phyloP scores from a whole-genome alignment of 345 rosid genomes.

The Angophora floribunda region DNA sequence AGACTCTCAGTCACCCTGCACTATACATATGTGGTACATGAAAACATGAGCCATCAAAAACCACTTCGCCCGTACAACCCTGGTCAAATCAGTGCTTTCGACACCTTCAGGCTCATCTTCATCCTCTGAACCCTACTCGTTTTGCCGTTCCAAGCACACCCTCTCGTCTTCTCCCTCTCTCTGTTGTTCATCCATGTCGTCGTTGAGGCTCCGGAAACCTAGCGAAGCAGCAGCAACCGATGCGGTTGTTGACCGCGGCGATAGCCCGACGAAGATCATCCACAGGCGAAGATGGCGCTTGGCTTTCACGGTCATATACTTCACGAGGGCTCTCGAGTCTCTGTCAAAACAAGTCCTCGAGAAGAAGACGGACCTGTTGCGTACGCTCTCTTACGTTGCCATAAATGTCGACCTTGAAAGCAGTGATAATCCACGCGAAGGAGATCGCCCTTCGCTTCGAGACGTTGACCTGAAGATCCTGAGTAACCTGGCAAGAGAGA shows the following conservation, averaged over 20 bases:
- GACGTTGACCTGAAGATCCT: not conserved
- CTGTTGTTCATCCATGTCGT: not conserved
- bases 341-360: not conserved
- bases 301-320: conserved; percentile 36
- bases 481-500: not conserved
- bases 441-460: conserved; percentile 4
- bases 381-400: conserved; percentile 7
- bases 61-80: fast-evolving
- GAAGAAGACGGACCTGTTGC: not conserved
- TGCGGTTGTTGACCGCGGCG: fast-evolving
- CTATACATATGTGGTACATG: not conserved
- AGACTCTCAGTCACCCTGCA: no score
- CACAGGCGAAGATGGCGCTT: conserved; percentile 29
- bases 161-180: not conserved
- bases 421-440: conserved; percentile 25
- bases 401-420: conserved; percentile 5
- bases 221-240: not conserved
- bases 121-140: not conserved
- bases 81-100: not conserved
- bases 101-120: not conserved
- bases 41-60: not conserved
- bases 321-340: conserved; percentile 5
- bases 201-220: not conserved
- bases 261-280: not conserved
- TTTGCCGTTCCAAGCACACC: not conserved